These are phyloP conservation scores for Papiliotrema fonsecae DNA, from an alignment of 1,284 basidiomycete species.

Conservation along the genomic window DNA sequence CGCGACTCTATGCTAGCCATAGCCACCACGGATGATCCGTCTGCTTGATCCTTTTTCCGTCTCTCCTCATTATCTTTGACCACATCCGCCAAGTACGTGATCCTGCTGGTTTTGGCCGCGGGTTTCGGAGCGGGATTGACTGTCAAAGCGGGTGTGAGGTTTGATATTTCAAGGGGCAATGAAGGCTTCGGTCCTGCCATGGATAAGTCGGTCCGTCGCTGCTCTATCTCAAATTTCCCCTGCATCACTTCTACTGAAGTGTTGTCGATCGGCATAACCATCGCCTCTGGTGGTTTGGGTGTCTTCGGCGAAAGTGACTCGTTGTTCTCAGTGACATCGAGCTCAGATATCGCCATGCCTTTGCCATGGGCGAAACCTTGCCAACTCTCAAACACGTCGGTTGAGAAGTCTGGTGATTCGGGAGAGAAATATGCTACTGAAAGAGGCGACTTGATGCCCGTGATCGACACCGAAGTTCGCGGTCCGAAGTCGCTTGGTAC, in stretches of 20 bases:
- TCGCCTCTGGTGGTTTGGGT: neutral
- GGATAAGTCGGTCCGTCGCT: neutral
- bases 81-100: slow-evolving; percentile 22
- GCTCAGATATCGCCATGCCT: neutral
- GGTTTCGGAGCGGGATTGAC: neutral
- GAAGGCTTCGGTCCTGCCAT: neutral
- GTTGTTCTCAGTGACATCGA: neutral
- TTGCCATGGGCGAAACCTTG: slow-evolving; percentile 7
- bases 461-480: neutral
- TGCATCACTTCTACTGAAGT: neutral
- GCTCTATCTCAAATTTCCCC: neutral
- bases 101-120: neutral
- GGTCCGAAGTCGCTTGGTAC: neutral
- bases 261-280: neutral
- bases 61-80: slow-evolving; percentile 12
- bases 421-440: neutral
- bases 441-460: neutral
- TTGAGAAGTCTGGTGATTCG: neutral
- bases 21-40: neutral
- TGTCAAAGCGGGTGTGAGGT: neutral
- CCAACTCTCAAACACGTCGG: slow-evolving; percentile 11
- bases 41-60: neutral
- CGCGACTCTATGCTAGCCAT: neutral
- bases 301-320: neutral
- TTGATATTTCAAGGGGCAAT: neutral